Conservation (phyloP, 805 yeast genomes). For the Wickerhamomyces subpelliculosus region DNA sequence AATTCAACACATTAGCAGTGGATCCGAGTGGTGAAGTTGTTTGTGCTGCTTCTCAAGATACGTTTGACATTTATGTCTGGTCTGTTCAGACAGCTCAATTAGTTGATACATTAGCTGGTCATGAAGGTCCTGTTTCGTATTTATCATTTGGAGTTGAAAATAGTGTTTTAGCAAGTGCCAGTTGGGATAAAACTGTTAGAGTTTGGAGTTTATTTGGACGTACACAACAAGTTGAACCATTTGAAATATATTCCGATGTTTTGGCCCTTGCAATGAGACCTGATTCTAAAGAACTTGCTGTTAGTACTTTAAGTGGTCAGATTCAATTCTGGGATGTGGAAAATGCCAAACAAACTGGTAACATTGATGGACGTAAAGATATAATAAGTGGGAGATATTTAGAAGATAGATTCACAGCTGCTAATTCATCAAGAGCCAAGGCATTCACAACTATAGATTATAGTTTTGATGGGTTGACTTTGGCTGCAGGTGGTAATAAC, state of each 20-base stretch:
- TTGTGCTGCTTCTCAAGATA: constrained; percentile 89
- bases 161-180: constrained; percentile 75
- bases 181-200: constrained; percentile 94
- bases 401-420: constrained; percentile 75
- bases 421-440: constrained; percentile 78
- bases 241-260: constrained; percentile 79
- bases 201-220: constrained; percentile 91
- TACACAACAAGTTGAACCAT: constrained; percentile 83
- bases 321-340: constrained; percentile 79
- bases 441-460: constrained; percentile 75
- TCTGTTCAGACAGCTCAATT: constrained; percentile 93
- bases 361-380: constrained; percentile 82
- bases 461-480: constrained; percentile 81
- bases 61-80: constrained; percentile 91
- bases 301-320: constrained; percentile 84
- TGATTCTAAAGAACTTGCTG: constrained; percentile 88
- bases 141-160: constrained; percentile 79
- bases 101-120: constrained; percentile 83
- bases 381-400: constrained; percentile 79
- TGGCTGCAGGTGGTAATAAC: constrained; percentile 92
- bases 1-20: constrained; percentile 83
- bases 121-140: constrained; percentile 91
- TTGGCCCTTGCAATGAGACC: constrained; percentile 80
- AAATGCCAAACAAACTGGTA: constrained; percentile 70
- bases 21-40: constrained; percentile 97